Evolutionary conservation across 2,329 filamentous ascomycete species (phyloP).

Genomic region (Fusarium brachygibbosum): DNA sequence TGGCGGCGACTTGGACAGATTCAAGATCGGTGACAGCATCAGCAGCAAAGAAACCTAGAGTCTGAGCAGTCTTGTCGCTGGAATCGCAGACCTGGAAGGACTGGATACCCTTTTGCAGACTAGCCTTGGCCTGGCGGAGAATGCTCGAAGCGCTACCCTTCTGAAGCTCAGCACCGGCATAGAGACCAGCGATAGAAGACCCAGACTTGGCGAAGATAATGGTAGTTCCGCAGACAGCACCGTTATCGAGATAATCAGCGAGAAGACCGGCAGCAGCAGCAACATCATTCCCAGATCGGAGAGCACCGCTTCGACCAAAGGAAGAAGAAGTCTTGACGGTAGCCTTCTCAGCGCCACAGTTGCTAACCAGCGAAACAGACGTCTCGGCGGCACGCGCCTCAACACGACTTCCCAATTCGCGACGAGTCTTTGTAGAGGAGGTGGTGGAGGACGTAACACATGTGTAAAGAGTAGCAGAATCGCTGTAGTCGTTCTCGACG

Average conservation of each 20-base stretch:
- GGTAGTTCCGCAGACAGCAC: conserved; percentile 40
- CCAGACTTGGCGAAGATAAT: conserved; percentile 48
- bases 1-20: conserved; percentile 34
- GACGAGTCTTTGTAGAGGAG: conserved; percentile 9
- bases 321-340: conserved; percentile 32
- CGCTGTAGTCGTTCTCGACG: conserved; percentile 42
- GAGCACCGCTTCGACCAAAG: conserved; percentile 13
- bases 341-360: conserved; percentile 42
- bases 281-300: conserved; percentile 26
- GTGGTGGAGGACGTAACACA: conserved; percentile 24
- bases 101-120: conserved; percentile 38
- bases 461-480: conserved; percentile 45
- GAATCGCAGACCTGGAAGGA: conserved; percentile 41
- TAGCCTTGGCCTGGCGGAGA: conserved; percentile 26
- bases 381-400: conserved; percentile 30
- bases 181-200: conserved; percentile 40
- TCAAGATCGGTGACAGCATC: conserved; percentile 28
- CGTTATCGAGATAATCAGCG: conserved; percentile 38
- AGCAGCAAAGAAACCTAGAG: conserved; percentile 42
- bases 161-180: conserved; percentile 44
- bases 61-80: conserved; percentile 36
- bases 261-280: conserved; percentile 34
- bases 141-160: conserved; percentile 38
- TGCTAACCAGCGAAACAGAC: conserved; percentile 31
- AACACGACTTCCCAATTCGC: conserved; percentile 24